Base-by-base conservation (phyloP, 2,329 filamentous ascomycete species). In the Botrytis tulipae region DNA sequence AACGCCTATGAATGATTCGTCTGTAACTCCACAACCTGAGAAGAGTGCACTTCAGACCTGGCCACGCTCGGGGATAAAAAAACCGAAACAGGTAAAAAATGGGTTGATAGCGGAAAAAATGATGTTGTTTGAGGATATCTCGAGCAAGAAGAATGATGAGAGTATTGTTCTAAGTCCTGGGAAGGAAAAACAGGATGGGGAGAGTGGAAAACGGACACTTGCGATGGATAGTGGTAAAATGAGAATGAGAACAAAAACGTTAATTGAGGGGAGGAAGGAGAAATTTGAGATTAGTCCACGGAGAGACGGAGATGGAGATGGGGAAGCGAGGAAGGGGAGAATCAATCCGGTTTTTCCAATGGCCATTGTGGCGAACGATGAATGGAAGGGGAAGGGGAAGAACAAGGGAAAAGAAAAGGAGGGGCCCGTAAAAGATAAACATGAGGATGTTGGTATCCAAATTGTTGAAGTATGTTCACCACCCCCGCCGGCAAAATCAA, bases 101-200 rank as follows among this genome's bases (percentile, higher is more conserved):
- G 73, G 74, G 16, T n/a, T 69, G 12, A 77, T 80, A 51, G 76
- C 63, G 29, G 79, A 80, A 37, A 78, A 74, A 61, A 70, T 80
- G 18, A 78, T 76, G 40, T 72, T 78, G 1, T 80, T 80, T 48
- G 78, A 80, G 61, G 70, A 48, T 1, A 73, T 72, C 1, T 40
- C 46, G 18, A 71, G 71, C 46, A 35, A 65, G 42, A 14, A 70
- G 35, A 35, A 51, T 25, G 29, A 3, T 32, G 6, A 57, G 51
- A 57, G 51, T 29, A 29, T 57, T 29, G 1, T 29, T 29, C 48
- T 16, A 16, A 40, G 65, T 32, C 37, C 48, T 57, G 37, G 42
- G 48, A 42, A 69, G 18, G n/a, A 32, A 32, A 42, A 57, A n/a
- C 61, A 29, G 22, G 46, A 66, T 48, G 25, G 71, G 69, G 72